Conservation (phyloP, 2,329 filamentous ascomycete genomes). For the Pseudofabraea citricarpa region DNA sequence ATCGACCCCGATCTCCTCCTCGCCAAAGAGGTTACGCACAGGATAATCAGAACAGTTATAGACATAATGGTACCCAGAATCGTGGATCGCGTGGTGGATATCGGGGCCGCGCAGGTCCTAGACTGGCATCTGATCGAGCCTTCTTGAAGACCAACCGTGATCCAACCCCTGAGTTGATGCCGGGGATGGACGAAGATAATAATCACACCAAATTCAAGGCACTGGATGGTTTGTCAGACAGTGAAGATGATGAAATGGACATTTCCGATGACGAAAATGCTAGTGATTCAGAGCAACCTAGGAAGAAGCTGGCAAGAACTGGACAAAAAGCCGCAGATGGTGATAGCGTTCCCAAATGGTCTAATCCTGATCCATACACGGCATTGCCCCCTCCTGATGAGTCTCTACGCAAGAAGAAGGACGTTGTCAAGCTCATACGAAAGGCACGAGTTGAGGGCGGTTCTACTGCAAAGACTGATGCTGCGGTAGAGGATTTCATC, state of each 20-base stretch:
- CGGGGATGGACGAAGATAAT: constrained; percentile 26
- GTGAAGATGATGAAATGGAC: constrained; percentile 58
- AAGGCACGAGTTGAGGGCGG: constrained; percentile 69
- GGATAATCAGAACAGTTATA: constrained; percentile 4
- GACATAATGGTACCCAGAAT: constrained; percentile 4
- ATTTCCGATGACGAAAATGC: constrained; percentile 45
- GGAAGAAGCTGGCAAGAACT: constrained; percentile 39
- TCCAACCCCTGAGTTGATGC: constrained; percentile 30
- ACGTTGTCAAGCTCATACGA: constrained; percentile 86
- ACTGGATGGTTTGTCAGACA: constrained; percentile 56
- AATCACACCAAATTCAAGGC: constrained; percentile 45
- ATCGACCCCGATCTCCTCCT: constrained; percentile 18
- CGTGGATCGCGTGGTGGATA: constrained; percentile 16
- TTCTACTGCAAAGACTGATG: constrained; percentile 44
- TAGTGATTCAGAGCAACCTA: constrained; percentile 31
- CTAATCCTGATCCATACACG: constrained; percentile 92
- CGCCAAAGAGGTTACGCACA: constrained; percentile 9
- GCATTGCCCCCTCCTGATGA: constrained; percentile 77
- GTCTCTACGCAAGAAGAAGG: constrained; percentile 67
- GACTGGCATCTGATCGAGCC: constrained; percentile 26
- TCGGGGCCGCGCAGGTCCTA: constrained; percentile 21
- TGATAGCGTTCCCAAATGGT: constrained; percentile 69
- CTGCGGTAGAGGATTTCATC: constrained; percentile 78
- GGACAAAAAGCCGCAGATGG: constrained; percentile 33
- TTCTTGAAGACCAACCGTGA: constrained; percentile 29